Conservation (phyloP, 176 grass and related monocot genomes). For the Musa beccarii region DNA sequence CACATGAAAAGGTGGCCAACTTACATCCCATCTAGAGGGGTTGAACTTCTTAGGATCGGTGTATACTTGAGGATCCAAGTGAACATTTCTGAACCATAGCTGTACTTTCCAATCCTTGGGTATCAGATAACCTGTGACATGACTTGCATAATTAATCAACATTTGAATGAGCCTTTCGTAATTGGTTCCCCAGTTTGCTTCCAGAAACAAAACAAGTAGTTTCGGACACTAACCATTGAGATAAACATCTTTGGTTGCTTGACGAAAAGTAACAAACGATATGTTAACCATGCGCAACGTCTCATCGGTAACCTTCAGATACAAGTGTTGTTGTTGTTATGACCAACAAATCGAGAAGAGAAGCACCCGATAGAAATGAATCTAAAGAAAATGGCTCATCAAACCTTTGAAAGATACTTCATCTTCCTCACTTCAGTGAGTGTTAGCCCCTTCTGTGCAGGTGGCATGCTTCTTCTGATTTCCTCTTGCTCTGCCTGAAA, state of each 20-base stretch:
- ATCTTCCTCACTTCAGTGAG: conserved; percentile 83
- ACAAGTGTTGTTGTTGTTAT: conserved; percentile 5
- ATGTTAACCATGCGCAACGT: conserved; percentile 74
- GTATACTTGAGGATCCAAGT: conserved; percentile 83
- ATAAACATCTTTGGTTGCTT: conserved; percentile 44
- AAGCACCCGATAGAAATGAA: too few relatives aligned
- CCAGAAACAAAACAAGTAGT: neutral
- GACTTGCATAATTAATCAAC: neutral
- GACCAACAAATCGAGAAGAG: too few relatives aligned
- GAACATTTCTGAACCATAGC: conserved; percentile 81
- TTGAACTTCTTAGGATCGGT: conserved; percentile 51
- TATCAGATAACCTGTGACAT: conserved; percentile 60
- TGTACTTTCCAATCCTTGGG: conserved; percentile 77
- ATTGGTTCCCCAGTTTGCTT: neutral
- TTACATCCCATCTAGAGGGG: conserved; percentile 85
- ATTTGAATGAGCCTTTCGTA: neutral
- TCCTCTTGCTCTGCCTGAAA: conserved; percentile 81
- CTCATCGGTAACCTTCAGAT: conserved; percentile 66
- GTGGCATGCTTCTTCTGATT: conserved; percentile 50
- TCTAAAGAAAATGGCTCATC: neutral
- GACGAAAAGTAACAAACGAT: conserved; percentile 71
- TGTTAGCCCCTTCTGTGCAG: conserved; percentile 51
- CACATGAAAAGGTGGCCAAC: neutral
- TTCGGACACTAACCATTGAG: conserved; percentile 44
- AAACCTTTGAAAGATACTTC: conserved; percentile 83